Conservation (phyloP, 1,284 basidiomycete species). For the Leccinum pachyderme region DNA sequence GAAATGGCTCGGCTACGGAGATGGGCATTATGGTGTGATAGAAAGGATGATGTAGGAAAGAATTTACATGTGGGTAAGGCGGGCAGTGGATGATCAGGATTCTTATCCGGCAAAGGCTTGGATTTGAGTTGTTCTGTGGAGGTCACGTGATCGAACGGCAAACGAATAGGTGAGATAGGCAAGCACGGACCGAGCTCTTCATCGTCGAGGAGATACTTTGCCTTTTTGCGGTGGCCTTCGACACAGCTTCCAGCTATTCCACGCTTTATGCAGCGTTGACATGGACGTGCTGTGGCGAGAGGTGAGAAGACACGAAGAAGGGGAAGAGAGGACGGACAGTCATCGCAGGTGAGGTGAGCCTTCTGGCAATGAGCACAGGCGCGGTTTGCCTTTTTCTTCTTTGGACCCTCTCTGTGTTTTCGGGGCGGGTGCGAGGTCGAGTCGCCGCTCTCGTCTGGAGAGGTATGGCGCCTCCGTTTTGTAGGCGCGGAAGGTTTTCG, state of each 20-base stretch:
- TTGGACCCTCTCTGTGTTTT: constrained; percentile 67
- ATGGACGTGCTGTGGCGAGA: constrained; percentile 75
- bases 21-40: constrained; percentile 4
- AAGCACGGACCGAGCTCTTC: constrained; percentile 77
- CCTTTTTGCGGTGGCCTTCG: constrained; percentile 96
- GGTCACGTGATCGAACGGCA: constrained; percentile 39
- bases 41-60: background rate
- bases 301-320: constrained; percentile 16
- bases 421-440: constrained; percentile 41
- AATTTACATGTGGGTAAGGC: constrained; percentile 33
- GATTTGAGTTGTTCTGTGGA: constrained; percentile 59
- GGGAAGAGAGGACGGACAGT: constrained; percentile 58
- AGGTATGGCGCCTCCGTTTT: constrained; percentile 44
- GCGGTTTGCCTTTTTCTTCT: constrained; percentile 90
- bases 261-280: constrained; percentile 92
- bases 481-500: constrained; percentile 14
- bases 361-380: constrained; percentile 96
- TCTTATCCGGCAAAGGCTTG: constrained; percentile 26
- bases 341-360: constrained; percentile 96
- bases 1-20: constrained; percentile 45
- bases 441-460: constrained; percentile 51
- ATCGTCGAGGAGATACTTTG: constrained; percentile 93
- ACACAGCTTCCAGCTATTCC: constrained; percentile 87
- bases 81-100: constrained; percentile 25
- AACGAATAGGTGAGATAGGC: constrained; percentile 22